These are phyloP conservation scores for Penicillium psychrosexuale DNA, from an alignment of 2,329 filamentous ascomycete species.

Conservation along the genomic window DNA sequence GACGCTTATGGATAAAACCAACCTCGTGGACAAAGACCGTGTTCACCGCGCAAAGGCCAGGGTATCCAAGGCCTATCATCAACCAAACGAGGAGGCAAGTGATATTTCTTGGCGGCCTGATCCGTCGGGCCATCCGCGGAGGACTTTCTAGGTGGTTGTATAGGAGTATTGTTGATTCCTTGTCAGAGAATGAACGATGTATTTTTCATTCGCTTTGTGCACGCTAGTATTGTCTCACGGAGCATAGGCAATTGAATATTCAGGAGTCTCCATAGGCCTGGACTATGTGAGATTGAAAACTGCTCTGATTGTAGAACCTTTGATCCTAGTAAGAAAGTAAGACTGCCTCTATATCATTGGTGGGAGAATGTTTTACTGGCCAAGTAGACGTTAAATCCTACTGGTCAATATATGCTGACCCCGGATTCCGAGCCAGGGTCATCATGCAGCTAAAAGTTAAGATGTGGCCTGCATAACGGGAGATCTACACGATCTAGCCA, in stretches of 20 bases:
- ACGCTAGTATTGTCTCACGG: too few species aligned
- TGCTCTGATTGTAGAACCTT: too few species aligned
- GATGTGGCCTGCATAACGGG: background rate
- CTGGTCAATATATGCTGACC: background rate
- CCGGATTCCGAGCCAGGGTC: background rate
- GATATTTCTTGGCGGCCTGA: constrained; percentile 7
- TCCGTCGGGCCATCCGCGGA: constrained; percentile 3
- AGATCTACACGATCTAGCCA: background rate
- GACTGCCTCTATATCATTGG: background rate
- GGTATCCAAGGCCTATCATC: constrained; percentile 12
- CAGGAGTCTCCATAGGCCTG: background rate
- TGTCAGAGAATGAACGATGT: background rate
- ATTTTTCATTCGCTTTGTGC: background rate
- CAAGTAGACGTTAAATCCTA: background rate
- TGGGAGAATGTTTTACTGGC: background rate
- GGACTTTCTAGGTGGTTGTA: background rate
- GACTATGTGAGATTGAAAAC: background rate
- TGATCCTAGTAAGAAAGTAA: background rate
- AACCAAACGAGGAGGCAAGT: constrained; percentile 17
- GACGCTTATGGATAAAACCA: constrained; percentile 15
- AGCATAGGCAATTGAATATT: background rate
- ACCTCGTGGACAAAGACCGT: constrained; percentile 16
- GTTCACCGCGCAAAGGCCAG: constrained; percentile 16
- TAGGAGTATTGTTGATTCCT: background rate
- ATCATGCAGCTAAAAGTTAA: background rate